Base-by-base conservation (phyloP, 345 rosid species). In the Gossypium stocksii region DNA sequence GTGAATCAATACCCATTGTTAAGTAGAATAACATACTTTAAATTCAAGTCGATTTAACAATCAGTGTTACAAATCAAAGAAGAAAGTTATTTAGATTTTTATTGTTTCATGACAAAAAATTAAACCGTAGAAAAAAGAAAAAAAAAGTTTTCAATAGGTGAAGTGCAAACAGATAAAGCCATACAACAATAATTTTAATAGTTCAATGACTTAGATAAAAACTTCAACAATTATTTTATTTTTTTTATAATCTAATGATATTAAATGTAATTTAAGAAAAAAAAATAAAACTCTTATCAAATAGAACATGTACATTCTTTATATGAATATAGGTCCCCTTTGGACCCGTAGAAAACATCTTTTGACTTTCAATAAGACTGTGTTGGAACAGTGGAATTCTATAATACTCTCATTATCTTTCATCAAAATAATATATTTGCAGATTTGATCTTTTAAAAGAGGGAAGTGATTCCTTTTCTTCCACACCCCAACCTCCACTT, bases 1-100 rank as follows among this genome's bases (percentile, higher is more conserved):
- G 1, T 34, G 0, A 1, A 34, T 34, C 0, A 1, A 0, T 5
- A 34, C 1, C 0, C 0, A 34, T 5, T 34, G 0, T 1, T 34
- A 34, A 34, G 0, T 5, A 34, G 0, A 34, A 34, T 34, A 5
- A 34, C 0, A 34, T 34, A 34, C 0, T 0, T 34, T 6, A 34
- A 34, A 34, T 5, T 34, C 0, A 5, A 34, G 1, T 34, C 7
- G 0, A 34, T 5, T 34, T 34, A 0, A 34, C 1, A 4, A 0
- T 34, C 1, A 4, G 0, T 5, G 0, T 34, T 34, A 0, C 0
- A 34, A 0, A 5, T 34, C 0, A 34, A 29, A 34, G 0, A 34
- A 34, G 1, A 34, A 34, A 34, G 0, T 34, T 34, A 5, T 34
- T 5, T 34, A 4, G 0, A 34, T 34, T 34, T 34, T 34, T 29